Evolutionary conservation across 169 alveolate species (phyloP), one percentile per base, ranked within the genome.

Genomic region (Cystoisospora suis): DNA sequence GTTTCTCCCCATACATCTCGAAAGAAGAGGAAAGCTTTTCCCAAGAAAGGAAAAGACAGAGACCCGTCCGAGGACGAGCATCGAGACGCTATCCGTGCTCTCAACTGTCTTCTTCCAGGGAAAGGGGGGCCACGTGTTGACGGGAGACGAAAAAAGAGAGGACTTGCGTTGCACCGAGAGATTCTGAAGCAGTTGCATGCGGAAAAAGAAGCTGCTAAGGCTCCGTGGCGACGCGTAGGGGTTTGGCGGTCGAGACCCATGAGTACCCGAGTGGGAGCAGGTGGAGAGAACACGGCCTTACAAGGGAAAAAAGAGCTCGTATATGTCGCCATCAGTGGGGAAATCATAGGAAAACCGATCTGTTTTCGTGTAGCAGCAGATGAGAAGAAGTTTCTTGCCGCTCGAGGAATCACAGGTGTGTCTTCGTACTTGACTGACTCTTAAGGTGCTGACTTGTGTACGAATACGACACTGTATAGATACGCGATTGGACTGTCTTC

Each of bases 231-330:
- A 40, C 83, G 83, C 32, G 36, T 72, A 15, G 83, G 58, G 6
- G 83, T 72, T 34, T 72, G 83, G 83, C 83, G 83, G 36, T 72
- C 83, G 56, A 12, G 58, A 9, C 56, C 83, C 7, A 53, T 56
- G 32, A 65, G 77, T 44, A 32, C 45, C 45, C 77, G n/a, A 20
- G 12, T 65, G 77, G 5, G 36, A 9, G 77, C 77, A 3, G 20
- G 40, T 36, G 1, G 45, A 1, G 34, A 2, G 45, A 20, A n/a
- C n/a, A 53, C 15, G 12, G 53, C 56, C 0, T 29, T 56, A 12
- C 20, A 46, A 27, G 83, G 34, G 34, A 72, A 20, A 3, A 29
- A 38, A 17, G 56, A 72, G 34, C 83, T 72, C 58, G 47, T 34
- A 29, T 72, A 72, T 38, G 83, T 72, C 56, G 36, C 83, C 53